phyloP scores from a whole-genome alignment of 345 rosid species.

The Crucihimalaya himalaica region DNA sequence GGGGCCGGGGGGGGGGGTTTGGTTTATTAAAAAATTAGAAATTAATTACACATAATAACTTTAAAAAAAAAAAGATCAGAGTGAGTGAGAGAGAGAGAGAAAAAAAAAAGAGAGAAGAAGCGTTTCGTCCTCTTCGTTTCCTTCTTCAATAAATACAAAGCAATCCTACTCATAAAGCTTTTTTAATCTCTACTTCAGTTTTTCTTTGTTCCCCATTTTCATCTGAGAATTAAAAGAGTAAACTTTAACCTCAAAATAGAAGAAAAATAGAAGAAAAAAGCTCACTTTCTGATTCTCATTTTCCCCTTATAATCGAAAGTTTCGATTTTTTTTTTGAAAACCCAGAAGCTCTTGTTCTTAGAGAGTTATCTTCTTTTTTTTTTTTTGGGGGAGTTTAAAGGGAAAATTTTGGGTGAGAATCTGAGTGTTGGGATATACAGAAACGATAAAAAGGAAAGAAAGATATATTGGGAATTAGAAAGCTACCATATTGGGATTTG shows the following conservation, averaged over 20 bases:
- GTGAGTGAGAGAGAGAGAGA: slow-evolving; percentile 34
- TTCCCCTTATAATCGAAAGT: not conserved
- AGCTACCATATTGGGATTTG: slow-evolving; percentile 35
- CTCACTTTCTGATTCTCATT: slow-evolving; percentile 19
- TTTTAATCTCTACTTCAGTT: slow-evolving; percentile 39
- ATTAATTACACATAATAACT: slow-evolving; percentile 19
- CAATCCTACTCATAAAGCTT: slow-evolving; percentile 30
- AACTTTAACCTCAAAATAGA: not conserved
- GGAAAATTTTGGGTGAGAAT: slow-evolving; percentile 10
- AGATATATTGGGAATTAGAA: slow-evolving; percentile 26
- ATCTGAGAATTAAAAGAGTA: not conserved
- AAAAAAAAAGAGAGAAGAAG: slow-evolving; percentile 29
- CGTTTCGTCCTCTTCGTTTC: slow-evolving; percentile 41
- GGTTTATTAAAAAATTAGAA: not conserved
- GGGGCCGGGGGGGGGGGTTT: not conserved
- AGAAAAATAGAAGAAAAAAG: not conserved
- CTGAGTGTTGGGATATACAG: slow-evolving; percentile 31
- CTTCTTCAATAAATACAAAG: slow-evolving; percentile 37
- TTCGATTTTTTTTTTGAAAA: not conserved
- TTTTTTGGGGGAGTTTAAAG: not conserved
- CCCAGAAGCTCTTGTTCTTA: slow-evolving; percentile 13
- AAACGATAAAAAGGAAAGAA: slow-evolving; percentile 21
- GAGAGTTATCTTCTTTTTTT: not conserved
- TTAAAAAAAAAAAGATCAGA: slow-evolving; percentile 22
- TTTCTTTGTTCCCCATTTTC: slow-evolving; percentile 19